A percentile compares a stretch with the other conserved stretches of the same genome.
Conservation (phyloP, 495 filamentous ascomycete genomes). For the Aspergillus panamensis region DNA sequence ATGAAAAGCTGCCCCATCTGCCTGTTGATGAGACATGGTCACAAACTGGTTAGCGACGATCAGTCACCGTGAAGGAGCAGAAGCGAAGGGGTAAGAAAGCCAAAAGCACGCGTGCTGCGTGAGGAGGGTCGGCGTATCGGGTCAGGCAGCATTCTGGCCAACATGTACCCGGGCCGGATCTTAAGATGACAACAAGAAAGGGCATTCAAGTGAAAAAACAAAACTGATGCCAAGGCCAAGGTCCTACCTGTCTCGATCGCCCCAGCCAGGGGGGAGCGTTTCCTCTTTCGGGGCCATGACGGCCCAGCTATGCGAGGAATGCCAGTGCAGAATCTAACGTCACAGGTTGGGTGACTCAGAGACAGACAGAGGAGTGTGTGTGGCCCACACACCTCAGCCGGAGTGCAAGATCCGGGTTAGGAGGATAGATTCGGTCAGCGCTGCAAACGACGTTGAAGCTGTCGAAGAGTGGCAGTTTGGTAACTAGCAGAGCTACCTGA, state of each 20-base stretch:
- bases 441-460: conserved; percentile 25
- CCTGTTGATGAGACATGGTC: conserved; percentile 32
- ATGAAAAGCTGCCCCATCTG: conserved; percentile 87
- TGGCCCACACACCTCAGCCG: conserved; percentile 16
- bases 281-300: conserved; percentile 50
- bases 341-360: conserved; percentile 4
- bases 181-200: conserved; percentile 6
- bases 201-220: conserved; percentile 6
- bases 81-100: neutral
- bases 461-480: conserved; percentile 21
- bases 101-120: neutral
- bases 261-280: conserved; percentile 48
- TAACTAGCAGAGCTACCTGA: conserved; percentile 18
- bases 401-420: conserved; percentile 9
- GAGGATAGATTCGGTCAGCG: conserved; percentile 11
- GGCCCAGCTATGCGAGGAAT: conserved; percentile 40
- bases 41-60: conserved; percentile 40
- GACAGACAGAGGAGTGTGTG: neutral
- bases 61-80: conserved; percentile 12
- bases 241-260: conserved; percentile 47
- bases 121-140: neutral
- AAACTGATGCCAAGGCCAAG: conserved; percentile 19
- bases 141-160: neutral
- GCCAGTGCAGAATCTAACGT: conserved; percentile 23
- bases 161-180: neutral